Percentiles rank a stretch among this genome's conserved stretches.
phyloP scores from a whole-genome alignment of 768 basidiomycete genomes.

The Macrolepiota fuliginosa region DNA sequence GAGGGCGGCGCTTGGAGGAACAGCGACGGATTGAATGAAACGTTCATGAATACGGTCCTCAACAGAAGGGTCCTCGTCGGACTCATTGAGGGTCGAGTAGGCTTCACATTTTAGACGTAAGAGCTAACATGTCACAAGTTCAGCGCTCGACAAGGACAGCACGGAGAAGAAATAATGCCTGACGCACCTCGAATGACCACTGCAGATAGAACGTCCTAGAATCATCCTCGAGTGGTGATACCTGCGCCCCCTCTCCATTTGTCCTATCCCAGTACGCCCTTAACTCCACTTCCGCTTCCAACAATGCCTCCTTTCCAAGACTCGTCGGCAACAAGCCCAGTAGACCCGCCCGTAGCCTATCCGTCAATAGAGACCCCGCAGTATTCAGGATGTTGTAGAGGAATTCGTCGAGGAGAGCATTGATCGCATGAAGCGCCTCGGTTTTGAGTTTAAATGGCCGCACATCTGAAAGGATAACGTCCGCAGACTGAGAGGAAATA shows the following conservation, averaged over 20 bases:
- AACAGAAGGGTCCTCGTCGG: conserved; percentile 69
- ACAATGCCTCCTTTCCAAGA: conserved; percentile 86
- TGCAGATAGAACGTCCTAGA: conserved; percentile 63
- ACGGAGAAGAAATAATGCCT: conserved; percentile 12
- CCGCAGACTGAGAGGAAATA: conserved; percentile 81
- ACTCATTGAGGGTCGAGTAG: conserved; percentile 81
- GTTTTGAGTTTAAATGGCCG: conserved; percentile 84
- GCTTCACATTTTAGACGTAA: conserved; percentile 85
- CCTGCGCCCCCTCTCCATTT: conserved; percentile 27
- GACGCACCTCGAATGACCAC: conserved; percentile 71
- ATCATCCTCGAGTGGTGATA: conserved; percentile 43
- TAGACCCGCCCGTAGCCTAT: conserved; percentile 70
- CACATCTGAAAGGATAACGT: conserved; percentile 89
- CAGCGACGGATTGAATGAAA: conserved; percentile 49
- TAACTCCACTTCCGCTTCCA: conserved; percentile 92
- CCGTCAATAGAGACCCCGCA: conserved; percentile 68
- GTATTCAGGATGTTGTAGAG: conserved; percentile 67
- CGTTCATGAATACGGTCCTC: conserved; percentile 63
- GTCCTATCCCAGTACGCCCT: conserved; percentile 87
- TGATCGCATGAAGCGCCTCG: conserved; percentile 77
- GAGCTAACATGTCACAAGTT: conserved; percentile 42
- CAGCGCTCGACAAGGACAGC: conserved; percentile 5
- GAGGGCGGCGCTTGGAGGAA: conserved; percentile 51
- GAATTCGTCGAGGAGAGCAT: conserved; percentile 82
- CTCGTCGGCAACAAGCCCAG: conserved; percentile 73